phyloP scores from a whole-genome alignment of 306 rosid species.

The Cicer bijugum region DNA sequence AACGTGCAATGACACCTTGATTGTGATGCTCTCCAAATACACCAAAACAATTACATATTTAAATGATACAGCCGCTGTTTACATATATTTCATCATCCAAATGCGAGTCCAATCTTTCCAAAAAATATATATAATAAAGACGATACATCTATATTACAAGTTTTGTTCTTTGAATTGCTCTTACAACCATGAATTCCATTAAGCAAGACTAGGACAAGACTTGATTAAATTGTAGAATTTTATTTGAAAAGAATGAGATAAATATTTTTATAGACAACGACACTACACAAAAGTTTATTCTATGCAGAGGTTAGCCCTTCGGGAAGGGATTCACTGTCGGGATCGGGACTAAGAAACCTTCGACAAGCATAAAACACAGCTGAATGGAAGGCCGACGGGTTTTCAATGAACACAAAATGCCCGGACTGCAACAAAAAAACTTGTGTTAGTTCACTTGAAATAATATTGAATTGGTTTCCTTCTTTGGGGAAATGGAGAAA shows the following conservation, averaged over 20 bases:
- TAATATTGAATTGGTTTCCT: slow-evolving; percentile 4
- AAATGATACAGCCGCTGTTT: too few species aligned
- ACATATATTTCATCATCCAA: too few species aligned
- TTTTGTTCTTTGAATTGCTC: slow-evolving; percentile 24
- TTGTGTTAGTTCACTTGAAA: slow-evolving; percentile 20
- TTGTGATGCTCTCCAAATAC: too few species aligned
- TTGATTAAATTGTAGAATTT: slow-evolving; percentile 30
- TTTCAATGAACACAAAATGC: slow-evolving; percentile 89
- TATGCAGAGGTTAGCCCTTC: slow-evolving; percentile 72
- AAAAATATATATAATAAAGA: too few species aligned
- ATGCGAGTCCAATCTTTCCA: too few species aligned
- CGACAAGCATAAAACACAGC: slow-evolving; percentile 82
- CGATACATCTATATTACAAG: not conserved
- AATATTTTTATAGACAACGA: not conserved
- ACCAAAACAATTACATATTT: too few species aligned
- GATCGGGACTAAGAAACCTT: slow-evolving; percentile 66
- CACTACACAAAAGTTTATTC: slow-evolving; percentile 29
- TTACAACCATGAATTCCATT: not conserved
- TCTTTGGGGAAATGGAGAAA: slow-evolving; percentile 33
- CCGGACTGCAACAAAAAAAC: slow-evolving; percentile 68
- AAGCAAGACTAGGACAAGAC: slow-evolving; percentile 25
- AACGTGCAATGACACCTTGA: too few species aligned
- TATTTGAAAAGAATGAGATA: not conserved
- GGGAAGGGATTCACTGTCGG: slow-evolving; percentile 63
- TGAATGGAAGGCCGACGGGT: slow-evolving; percentile 75